Percentiles rank a stretch among this genome's conserved stretches.
Conservation (phyloP, 169 alveolate species). For the Eimeria necatrix region DNA sequence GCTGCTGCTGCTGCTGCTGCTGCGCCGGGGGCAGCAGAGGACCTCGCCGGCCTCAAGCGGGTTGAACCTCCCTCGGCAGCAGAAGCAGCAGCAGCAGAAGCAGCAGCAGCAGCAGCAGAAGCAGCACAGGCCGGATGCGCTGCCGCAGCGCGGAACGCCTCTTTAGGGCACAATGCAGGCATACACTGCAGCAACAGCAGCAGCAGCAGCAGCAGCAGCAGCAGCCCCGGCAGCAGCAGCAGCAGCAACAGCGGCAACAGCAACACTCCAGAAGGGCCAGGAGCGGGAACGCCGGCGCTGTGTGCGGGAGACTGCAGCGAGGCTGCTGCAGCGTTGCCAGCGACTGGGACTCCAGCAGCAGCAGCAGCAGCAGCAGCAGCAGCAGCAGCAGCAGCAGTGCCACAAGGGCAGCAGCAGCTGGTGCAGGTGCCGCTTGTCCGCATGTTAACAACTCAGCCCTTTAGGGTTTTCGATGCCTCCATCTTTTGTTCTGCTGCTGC, state of each 20-base stretch:
- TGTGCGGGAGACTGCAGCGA: neutral
- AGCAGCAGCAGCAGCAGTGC: conserved; percentile 56
- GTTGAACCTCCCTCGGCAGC: neutral
- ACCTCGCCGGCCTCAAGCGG: neutral
- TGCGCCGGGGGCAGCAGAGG: neutral
- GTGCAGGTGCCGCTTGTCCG: conserved; percentile 72
- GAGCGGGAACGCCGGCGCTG: neutral
- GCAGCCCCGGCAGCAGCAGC: conserved; percentile 2
- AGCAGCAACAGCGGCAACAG: conserved; percentile 27
- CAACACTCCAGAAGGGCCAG: neutral
- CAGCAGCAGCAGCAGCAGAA: conserved; percentile 2
- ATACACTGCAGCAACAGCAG: conserved; percentile 13
- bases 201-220: neutral
- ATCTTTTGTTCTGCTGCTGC: conserved; percentile 61
- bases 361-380: conserved; percentile 39
- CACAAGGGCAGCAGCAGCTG: neutral
- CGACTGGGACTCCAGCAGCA: neutral
- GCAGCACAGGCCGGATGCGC: neutral
- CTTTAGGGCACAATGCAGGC: neutral
- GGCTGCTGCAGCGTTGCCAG: neutral
- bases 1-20: conserved; percentile 49
- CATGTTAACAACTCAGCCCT: conserved; percentile 71
- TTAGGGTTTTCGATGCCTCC: conserved; percentile 72
- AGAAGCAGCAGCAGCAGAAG: conserved; percentile 23
- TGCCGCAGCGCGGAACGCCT: neutral